Evolutionary conservation across 2,329 filamentous ascomycete genomes (phyloP).

Genomic region (Dactylellina cionopaga): DNA sequence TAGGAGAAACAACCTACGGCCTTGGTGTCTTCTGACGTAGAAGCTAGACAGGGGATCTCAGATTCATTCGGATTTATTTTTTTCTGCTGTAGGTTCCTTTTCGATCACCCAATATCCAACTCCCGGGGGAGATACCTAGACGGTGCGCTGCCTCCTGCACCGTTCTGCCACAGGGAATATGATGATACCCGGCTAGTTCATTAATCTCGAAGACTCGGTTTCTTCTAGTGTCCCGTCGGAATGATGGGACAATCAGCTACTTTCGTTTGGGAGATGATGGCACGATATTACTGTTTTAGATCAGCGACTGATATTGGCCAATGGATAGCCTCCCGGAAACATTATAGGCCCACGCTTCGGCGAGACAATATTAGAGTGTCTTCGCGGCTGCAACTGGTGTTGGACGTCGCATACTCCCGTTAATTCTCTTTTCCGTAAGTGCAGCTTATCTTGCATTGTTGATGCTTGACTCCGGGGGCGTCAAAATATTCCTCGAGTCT

Average conservation of each 20-base stretch:
- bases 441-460: conserved; percentile 44
- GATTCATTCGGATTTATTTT: neutral
- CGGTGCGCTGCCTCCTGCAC: conserved; percentile 16
- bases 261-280: conserved; percentile 32
- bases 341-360: conserved; percentile 50
- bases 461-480: conserved; percentile 16
- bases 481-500: conserved; percentile 30
- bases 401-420: conserved; percentile 20
- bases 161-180: conserved; percentile 6
- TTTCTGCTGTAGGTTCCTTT: conserved; percentile 45
- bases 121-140: conserved; percentile 33
- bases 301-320: conserved; percentile 52
- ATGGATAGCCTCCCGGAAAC: conserved; percentile 49
- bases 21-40: conserved; percentile 48
- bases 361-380: conserved; percentile 50
- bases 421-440: conserved; percentile 34
- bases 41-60: conserved; percentile 44
- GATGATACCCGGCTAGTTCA: conserved; percentile 46
- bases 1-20: conserved; percentile 30
- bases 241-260: conserved; percentile 24
- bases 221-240: neutral
- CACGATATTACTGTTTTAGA: conserved; percentile 53
- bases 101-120: conserved; percentile 41
- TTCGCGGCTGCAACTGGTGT: conserved; percentile 41
- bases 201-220: conserved; percentile 14